A percentile compares a stretch with the other conserved stretches of the same genome.
phyloP scores from a whole-genome alignment of 768 basidiomycete genomes.

The Amyloporia xantha region DNA sequence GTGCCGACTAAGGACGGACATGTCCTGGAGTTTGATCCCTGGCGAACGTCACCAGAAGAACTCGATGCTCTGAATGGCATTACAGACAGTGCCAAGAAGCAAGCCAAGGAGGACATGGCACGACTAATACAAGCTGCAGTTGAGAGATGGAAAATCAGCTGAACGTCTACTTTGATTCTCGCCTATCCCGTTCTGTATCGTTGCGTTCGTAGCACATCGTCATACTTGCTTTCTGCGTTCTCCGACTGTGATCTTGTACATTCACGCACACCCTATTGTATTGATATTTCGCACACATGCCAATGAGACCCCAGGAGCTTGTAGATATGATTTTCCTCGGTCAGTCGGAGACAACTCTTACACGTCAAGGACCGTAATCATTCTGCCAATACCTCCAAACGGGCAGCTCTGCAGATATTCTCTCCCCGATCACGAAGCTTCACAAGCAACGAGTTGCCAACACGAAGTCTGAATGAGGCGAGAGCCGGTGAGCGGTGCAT shows the following conservation, averaged over 20 bases:
- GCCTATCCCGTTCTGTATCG: conserved; percentile 1
- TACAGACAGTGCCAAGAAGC: conserved; percentile 75
- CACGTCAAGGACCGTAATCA: not conserved
- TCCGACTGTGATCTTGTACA: not conserved
- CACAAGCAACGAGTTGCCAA: conserved; percentile 34
- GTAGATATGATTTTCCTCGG: too few species aligned
- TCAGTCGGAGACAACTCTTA: too few species aligned
- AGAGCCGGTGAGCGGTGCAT: not conserved
- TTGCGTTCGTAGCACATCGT: not conserved
- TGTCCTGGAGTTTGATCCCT: conserved; percentile 79
- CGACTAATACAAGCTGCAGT: conserved; percentile 65
- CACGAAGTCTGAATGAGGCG: conserved; percentile 9
- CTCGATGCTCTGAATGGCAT: conserved; percentile 75
- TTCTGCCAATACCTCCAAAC: conserved; percentile 30
- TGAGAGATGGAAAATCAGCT: conserved; percentile 64
- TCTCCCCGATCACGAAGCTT: conserved; percentile 61
- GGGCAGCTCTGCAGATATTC: conserved; percentile 46
- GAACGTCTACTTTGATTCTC: not conserved
- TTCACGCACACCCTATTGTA: conserved; percentile 2
- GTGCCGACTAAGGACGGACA: conserved; percentile 80
- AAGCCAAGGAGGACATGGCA: conserved; percentile 71
- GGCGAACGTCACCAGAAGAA: conserved; percentile 63
- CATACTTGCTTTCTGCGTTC: not conserved
- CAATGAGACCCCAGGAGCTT: too few species aligned
- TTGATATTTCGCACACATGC: not conserved